phyloP scores from a whole-genome alignment of 257 asterid species.

The Solanum ahanhuiri region DNA sequence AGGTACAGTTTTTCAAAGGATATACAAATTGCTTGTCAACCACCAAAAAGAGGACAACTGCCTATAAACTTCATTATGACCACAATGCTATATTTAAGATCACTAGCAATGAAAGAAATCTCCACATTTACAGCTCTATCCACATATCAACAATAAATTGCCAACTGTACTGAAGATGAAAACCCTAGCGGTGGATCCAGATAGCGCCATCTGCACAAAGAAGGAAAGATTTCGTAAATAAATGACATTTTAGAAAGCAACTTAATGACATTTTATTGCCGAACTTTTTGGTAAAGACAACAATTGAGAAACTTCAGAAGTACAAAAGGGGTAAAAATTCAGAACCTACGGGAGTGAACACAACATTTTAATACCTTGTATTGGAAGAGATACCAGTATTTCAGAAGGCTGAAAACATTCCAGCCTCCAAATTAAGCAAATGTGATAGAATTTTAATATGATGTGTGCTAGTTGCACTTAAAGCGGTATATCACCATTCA shows the following conservation, averaged over 20 bases:
- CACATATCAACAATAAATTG: constrained; percentile 3
- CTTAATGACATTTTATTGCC: background rate
- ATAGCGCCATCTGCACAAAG: background rate
- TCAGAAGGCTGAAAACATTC: background rate
- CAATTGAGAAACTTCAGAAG: background rate
- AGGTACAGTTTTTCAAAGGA: background rate
- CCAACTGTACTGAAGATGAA: background rate
- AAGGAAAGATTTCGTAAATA: background rate
- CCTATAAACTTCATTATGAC: background rate
- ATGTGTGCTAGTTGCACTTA: background rate
- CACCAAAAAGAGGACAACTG: background rate
- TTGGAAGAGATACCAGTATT: background rate
- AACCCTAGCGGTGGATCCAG: background rate
- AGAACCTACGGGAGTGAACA: background rate
- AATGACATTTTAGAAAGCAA: background rate
- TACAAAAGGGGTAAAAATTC: background rate
- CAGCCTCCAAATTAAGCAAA: background rate
- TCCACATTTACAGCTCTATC: constrained; percentile 18
- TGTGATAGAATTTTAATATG: background rate
- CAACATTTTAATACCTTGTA: background rate
- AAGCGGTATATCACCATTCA: background rate
- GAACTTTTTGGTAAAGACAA: background rate
- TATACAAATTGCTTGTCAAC: background rate
- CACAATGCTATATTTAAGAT: background rate
- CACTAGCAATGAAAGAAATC: background rate